Evolutionary conservation across 495 filamentous ascomycete species (phyloP).

Genomic region (Penicillium arizonense): DNA sequence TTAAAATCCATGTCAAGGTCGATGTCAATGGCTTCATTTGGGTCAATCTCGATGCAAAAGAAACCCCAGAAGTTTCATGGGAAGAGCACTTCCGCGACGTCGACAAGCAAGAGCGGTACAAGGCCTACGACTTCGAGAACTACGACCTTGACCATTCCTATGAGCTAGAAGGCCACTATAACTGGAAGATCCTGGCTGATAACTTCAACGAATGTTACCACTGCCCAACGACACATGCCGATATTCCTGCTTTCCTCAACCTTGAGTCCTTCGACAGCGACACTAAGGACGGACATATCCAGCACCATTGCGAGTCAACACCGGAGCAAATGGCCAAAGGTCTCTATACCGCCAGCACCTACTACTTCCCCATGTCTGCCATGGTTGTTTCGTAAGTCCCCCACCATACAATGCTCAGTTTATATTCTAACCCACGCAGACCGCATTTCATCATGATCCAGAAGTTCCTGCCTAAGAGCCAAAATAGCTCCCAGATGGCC

Average conservation of each 20-base stretch:
- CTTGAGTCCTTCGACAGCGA: conserved; percentile 44
- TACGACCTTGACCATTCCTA: conserved; percentile 55
- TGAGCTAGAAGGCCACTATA: conserved; percentile 46
- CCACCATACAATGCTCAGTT: background rate
- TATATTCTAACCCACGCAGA: conserved; percentile 18
- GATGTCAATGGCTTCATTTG: conserved; percentile 58
- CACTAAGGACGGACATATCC: conserved; percentile 38
- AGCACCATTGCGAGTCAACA: conserved; percentile 42
- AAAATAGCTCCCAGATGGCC: conserved; percentile 35
- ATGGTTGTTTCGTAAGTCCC: conserved; percentile 48
- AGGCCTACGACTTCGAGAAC: conserved; percentile 59
- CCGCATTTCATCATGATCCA: conserved; percentile 50
- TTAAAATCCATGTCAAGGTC: conserved; percentile 34
- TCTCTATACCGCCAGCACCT: conserved; percentile 39
- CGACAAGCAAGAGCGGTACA: conserved; percentile 42
- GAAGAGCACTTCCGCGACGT: conserved; percentile 44
- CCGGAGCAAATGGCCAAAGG: conserved; percentile 36
- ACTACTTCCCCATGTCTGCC: conserved; percentile 44
- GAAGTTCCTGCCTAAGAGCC: conserved; percentile 41
- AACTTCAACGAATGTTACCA: conserved; percentile 70
- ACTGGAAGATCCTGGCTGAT: conserved; percentile 60
- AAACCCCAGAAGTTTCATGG: conserved; percentile 42
- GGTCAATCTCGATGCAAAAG: conserved; percentile 47
- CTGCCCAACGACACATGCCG: conserved; percentile 49
- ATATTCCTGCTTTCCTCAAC: conserved; percentile 44